Percentiles rank a stretch among this genome's conserved stretches.
phyloP scores from a whole-genome alignment of 345 rosid genomes.

The Pelargonium nanum region DNA sequence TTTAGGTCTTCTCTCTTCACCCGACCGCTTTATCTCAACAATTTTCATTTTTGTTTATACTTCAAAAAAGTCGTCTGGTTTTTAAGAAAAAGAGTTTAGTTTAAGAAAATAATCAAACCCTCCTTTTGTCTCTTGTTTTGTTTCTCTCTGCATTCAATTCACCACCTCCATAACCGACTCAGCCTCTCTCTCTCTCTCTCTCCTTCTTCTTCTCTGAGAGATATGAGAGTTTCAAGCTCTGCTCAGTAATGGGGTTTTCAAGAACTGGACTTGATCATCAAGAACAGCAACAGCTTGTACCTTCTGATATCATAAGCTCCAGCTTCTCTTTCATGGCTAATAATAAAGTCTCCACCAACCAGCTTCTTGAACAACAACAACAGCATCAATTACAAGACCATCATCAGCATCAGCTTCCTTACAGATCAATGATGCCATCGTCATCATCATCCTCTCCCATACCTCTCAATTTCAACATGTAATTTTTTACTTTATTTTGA shows the following conservation, averaged over 20 bases:
- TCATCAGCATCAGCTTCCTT: slow-evolving; percentile 29
- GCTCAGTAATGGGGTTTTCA: slow-evolving; percentile 32
- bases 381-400: slow-evolving; percentile 19
- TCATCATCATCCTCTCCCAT: slow-evolving; percentile 32
- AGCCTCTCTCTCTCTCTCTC: slow-evolving; percentile 10
- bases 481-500: not conserved
- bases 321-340: slow-evolving; percentile 33
- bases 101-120: not conserved
- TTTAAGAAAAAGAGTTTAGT: not conserved
- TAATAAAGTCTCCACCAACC: slow-evolving; percentile 23
- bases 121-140: not conserved
- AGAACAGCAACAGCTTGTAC: not conserved
- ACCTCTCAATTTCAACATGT: not conserved
- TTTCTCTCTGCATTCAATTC: not conserved
- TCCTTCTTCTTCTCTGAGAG: slow-evolving; percentile 1
- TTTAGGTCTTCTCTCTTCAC: slow-evolving; percentile 27
- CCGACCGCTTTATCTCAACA: slow-evolving; percentile 48
- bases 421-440: slow-evolving; percentile 42
- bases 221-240: slow-evolving; percentile 11
- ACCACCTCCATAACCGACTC: slow-evolving; percentile 28
- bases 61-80: slow-evolving; percentile 3
- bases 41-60: slow-evolving; percentile 7
- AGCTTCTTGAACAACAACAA: slow-evolving; percentile 14
- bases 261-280: slow-evolving; percentile 8
- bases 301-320: too few species aligned